These are phyloP conservation scores for Sporobolomyces pararoseus DNA, from an alignment of 768 basidiomycete species.

Conservation along the genomic window DNA sequence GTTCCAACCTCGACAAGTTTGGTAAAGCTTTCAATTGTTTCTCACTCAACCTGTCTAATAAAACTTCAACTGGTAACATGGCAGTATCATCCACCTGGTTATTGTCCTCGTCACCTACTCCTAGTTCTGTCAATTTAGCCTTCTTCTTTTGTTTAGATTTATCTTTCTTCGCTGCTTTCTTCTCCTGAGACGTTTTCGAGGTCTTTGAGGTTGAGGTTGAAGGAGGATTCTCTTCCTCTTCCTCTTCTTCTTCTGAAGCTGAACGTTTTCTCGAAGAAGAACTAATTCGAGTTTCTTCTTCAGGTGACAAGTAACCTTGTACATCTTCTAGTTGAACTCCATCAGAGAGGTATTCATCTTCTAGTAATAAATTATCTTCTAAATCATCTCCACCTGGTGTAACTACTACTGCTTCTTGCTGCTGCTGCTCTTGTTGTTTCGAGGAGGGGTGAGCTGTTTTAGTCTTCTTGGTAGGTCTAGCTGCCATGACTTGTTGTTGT, in stretches of 20 bases:
- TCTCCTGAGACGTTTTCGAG: conserved; percentile 47
- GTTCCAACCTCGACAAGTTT: conserved; percentile 69
- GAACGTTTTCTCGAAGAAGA: conserved; percentile 38
- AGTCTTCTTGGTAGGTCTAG: conserved; percentile 15
- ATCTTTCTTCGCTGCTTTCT: conserved; percentile 22
- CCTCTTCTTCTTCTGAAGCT: conserved; percentile 36
- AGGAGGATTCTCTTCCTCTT: conserved; percentile 40
- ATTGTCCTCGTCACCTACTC: conserved; percentile 48
- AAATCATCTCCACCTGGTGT: conserved; percentile 32
- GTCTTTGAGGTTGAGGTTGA: conserved; percentile 68
- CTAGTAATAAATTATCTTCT: conserved; percentile 51
- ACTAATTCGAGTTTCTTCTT: conserved; percentile 42
- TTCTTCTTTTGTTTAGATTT: conserved; percentile 69
- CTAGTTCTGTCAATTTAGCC: conserved; percentile 58
- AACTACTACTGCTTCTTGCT: not conserved
- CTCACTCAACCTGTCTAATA: conserved; percentile 63
- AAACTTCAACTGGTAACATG: conserved; percentile 57
- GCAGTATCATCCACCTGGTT: conserved; percentile 53
- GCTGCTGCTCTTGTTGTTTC: not conserved
- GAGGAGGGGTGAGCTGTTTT: conserved; percentile 8
- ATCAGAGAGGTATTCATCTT: conserved; percentile 71
- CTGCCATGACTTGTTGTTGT: too few species aligned
- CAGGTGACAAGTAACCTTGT: conserved; percentile 33
- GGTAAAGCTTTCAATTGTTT: conserved; percentile 69
- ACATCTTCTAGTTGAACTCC: conserved; percentile 36